Conservation (phyloP, 345 rosid species). For the Populus simonii region DNA sequence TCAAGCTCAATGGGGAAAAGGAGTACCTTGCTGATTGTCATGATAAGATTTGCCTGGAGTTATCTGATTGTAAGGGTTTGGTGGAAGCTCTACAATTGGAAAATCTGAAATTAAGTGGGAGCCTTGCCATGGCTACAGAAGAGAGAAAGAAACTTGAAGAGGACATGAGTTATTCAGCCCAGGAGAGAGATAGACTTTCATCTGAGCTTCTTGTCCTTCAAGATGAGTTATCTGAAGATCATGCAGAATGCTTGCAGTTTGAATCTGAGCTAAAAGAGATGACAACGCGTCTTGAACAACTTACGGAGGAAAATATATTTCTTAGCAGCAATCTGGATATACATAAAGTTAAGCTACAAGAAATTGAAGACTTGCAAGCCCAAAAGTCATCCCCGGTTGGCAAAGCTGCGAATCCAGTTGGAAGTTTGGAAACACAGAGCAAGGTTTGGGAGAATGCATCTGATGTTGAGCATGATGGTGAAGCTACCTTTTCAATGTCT, state of each 20-base stretch:
- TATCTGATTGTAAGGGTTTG: conserved; percentile 45
- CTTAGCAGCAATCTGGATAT: conserved; percentile 41
- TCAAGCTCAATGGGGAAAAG: conserved; percentile 23
- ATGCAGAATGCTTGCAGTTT: conserved; percentile 32
- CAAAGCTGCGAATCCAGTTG: conserved; percentile 27
- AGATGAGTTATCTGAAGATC: conserved; percentile 47
- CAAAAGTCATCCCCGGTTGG: conserved; percentile 22
- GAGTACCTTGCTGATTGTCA: conserved; percentile 40
- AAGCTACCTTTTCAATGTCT: conserved; percentile 9
- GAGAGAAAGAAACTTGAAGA: conserved; percentile 52
- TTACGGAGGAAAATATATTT: conserved; percentile 47
- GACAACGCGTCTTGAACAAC: conserved; percentile 38
- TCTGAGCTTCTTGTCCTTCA: conserved; percentile 51
- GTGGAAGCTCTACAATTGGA: conserved; percentile 48
- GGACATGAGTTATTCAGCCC: conserved; percentile 44
- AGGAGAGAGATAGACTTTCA: conserved; percentile 54
- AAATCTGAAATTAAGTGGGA: conserved; percentile 45
- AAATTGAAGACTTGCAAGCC: conserved; percentile 28
- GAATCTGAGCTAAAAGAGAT: conserved; percentile 47
- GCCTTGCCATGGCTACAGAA: conserved; percentile 37
- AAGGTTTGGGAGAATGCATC: conserved; percentile 19
- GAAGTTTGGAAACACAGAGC: conserved; percentile 19
- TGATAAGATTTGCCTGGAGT: conserved; percentile 40
- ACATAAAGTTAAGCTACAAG: conserved; percentile 38
- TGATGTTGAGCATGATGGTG: conserved; percentile 28